Evolutionary conservation across 164 flowering plant species (phyloP), one percentile per base, ranked within the genome.

Genomic region (Stephania japonica): DNA sequence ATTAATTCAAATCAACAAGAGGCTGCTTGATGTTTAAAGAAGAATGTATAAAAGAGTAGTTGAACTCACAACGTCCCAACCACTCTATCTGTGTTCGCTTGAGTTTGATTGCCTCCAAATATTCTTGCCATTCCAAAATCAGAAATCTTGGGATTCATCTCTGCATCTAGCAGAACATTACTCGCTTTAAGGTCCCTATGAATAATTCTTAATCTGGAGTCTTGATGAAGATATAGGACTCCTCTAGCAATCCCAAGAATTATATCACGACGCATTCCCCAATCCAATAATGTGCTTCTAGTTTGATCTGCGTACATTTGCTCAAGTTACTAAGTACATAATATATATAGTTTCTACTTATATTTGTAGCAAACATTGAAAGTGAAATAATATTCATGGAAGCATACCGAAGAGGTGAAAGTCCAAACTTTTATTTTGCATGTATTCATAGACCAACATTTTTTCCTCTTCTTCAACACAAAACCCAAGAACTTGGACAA

Each of bases 41-140:
- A 3, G 32, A 27, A 3, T 27, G 1, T 27, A 1, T 3, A 27
- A 27, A 32, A 32, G 38, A 32, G 38, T 32, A 32, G 38, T 32
- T 4, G 32, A 44, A 73, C 92, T 87, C 75, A 90, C 95, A 85
- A 87, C 59, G 95, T 90, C 75, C 95, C 95, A 18, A 89, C 93
- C 0, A 90, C 87, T 77, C 85, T 84, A 21, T 49, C 81, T 0
- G 95, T 88, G 27, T 78, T 86, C 9, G 80, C 86, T 76, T 85
- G 86, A 0, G 79, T 80, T 72, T 85, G 84, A 73, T 87, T 87
- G 25, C 77, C 71, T 26, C 86, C 89, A 67, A 90, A 88, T 19
- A 86, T 85, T 74, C 90, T 82, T 5, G 94, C 91, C 87, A 87
- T 83, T 50, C 94, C 94, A 75, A 90, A 90, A 71, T 90, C 95